These are phyloP conservation scores for Fusarium keratoplasticum DNA, from an alignment of 2,329 filamentous ascomycete species.

Conservation along the genomic window DNA sequence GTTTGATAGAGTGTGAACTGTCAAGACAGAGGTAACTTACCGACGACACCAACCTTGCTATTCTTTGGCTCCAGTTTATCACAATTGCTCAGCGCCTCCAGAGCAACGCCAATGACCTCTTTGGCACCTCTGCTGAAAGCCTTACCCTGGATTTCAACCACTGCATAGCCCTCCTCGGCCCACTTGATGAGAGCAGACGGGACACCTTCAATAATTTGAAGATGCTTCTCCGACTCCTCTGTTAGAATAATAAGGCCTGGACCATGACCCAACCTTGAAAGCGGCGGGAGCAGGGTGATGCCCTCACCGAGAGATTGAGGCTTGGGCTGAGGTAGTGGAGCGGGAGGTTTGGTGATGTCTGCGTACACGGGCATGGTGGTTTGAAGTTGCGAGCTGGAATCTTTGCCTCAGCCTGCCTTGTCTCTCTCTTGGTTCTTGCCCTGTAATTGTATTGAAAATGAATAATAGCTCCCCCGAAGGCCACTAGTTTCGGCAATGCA, in stretches of 20 bases:
- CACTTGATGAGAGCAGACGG: conserved; percentile 73
- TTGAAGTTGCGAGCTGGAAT: background rate
- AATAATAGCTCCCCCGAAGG: background rate
- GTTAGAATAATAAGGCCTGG: conserved; percentile 41
- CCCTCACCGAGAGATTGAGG: conserved; percentile 26
- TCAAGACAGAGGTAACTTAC: conserved; percentile 38
- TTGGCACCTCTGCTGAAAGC: conserved; percentile 16
- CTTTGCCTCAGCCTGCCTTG: background rate
- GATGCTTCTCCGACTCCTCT: conserved; percentile 32
- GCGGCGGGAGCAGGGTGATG: conserved; percentile 46
- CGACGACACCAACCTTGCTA: conserved; percentile 53
- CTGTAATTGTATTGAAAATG: background rate
- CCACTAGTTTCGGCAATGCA: background rate
- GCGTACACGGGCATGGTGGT: conserved; percentile 27
- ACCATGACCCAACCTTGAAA: conserved; percentile 49
- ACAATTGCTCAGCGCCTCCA: conserved; percentile 35
- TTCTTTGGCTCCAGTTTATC: conserved; percentile 48
- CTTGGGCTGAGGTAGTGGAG: conserved; percentile 35
- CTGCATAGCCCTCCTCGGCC: conserved; percentile 77
- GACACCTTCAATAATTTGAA: conserved; percentile 47
- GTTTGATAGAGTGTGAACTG: background rate
- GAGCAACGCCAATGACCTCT: conserved; percentile 25
- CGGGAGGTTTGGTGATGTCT: conserved; percentile 41
- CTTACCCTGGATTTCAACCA: conserved; percentile 60
- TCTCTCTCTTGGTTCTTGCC: background rate